Evolutionary conservation across 306 rosid genomes (phyloP), one percentile per base, ranked within the genome.

Genomic region (Rosa lucieae): DNA sequence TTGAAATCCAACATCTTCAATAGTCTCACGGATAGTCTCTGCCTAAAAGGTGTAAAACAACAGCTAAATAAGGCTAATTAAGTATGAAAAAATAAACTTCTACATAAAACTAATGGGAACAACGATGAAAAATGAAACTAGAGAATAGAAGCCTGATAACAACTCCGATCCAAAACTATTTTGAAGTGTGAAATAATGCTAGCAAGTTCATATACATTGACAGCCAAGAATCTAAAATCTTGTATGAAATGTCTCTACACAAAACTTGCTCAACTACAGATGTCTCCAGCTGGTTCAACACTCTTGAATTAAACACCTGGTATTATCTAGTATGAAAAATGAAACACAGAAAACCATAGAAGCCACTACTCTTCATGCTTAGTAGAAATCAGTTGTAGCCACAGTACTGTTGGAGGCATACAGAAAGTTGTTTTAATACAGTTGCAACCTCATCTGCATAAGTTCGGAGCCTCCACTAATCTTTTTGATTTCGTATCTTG

Each of bases 1-100:
- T 80, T 89, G 79, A 73, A 92, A 92, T 47, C 97, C 94, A 68
- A 84, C 88, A 51, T 92, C 91, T 76, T 89, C 92, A 72, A 89
- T 88, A 1, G 91, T 92, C 84, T 89, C 92, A 7, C 94, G 84
- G 72, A 89, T 92, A 1, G 81, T 88, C 80, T 92, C 92, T 59
- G 66, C 92, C 94, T 90, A 76, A 32, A 61, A 70, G 56, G 70
- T 42, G 23, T 37, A 51, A 49, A 0, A 62, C 52, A 49, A 37
- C 17, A 44, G 48, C 12, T 51, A 39, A 26, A 18, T 8, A 67
- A 17, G 20, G 39, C 20, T 35, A 42, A 21, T 26, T 21, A 48
- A 52, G 13, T 39, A 29, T 1, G 5, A 35, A 42, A 21, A 26
- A 7, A 4, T 20, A 26, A n/a, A n/a, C 67, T 47, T 35, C 6